Evolutionary conservation across 2,329 filamentous ascomycete genomes (phyloP), one percentile per base, ranked within the genome.

Genomic region (Aspergillus persii): DNA sequence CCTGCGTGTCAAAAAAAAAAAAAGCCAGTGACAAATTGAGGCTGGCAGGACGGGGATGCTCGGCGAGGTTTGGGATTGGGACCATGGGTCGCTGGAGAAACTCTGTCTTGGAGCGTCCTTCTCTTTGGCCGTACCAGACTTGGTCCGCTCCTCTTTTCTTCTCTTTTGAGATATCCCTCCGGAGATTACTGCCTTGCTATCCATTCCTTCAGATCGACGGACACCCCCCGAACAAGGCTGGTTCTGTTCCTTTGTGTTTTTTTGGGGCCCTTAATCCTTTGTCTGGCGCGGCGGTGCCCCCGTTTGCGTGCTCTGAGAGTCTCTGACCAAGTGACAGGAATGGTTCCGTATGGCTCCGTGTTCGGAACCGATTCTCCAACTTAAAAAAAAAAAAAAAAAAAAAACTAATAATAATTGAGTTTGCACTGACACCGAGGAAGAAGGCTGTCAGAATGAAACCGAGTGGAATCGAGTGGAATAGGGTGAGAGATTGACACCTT

Each of bases 111-210:
- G 44, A 57, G 54, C 48, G 18, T 58, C 39, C 52, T 39, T 54
- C 44, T 53, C 57, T 58, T 57, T 61, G 61, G 60, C 39, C 53
- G 53, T 48, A 57, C 61, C 59, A 58, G 57, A 59, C 33, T 59
- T 50, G 58, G 51, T 18, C 53, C 58, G 54, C 57, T 60, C 39
- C 61, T 61, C 51, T 55, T 63, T 60, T 57, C 8, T 60, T 41
- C 61, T 61, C 54, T 57, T 63, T 60, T 57, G 8, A 63, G 61
- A 54, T 36, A 63, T 46, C 53, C 39, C 39, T 47, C 63, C 59
- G 63, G 57, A 56, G 52, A 53, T 58, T 46, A 56, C 33, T 50
- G 48, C 39, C 58, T 44, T 36, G 33, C 44, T 8, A 47, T 47
- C 11, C 23, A 18, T 9, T 27, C 44, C 36, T 12, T n/a, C 36